Base-by-base conservation (phyloP, 805 yeast species). In the Zygosaccharomyces lentus region DNA sequence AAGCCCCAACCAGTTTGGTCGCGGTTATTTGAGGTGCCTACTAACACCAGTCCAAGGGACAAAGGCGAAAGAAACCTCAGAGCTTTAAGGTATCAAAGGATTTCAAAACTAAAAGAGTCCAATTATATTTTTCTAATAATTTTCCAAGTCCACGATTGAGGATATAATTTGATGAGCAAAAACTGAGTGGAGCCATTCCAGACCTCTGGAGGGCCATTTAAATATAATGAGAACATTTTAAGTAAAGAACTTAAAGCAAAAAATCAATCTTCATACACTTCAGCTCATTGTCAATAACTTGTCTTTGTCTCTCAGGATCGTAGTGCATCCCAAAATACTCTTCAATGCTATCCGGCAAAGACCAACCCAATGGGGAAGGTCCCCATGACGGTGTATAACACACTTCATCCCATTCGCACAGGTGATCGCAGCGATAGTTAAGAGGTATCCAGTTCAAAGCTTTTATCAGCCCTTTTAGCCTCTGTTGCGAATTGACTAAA, bases 341-440 rank as follows among this genome's bases (percentile, higher is more conserved):
- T 4, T 35, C 37, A 4, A 40, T 47, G 6, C 45, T 41, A 16
- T 36, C 42, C 3, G 54, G 54, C 1, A 27, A 5, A 1, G 67
- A 67, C 73, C 76, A 71, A 1, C 76, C 75, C 19, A 77, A 36
- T 3, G 81, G 81, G 0, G 74, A 64, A 2, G 83, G 84, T 0
- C 74, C 84, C 84, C 84, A 78, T 0, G 81, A 73, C 1, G 84
- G 84, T 12, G 77, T 71, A 45, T 69, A 78, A 51, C 84, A 80
- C 2, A 77, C 55, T 51, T 76, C 80, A 52, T 76, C 72, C 62
- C 64, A 59, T 0, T 53, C 64, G 58, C 84, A 79, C 3, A 54
- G 59, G 2, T 55, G 43, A 0, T 68, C 53, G 57, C 83, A 78
- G 35, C 64, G 51, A 46, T 71, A 73, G 47, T 67, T 69, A 0